phyloP scores from a whole-genome alignment of 2,329 filamentous ascomycete species.

The Orbilia blumenaviensis region DNA sequence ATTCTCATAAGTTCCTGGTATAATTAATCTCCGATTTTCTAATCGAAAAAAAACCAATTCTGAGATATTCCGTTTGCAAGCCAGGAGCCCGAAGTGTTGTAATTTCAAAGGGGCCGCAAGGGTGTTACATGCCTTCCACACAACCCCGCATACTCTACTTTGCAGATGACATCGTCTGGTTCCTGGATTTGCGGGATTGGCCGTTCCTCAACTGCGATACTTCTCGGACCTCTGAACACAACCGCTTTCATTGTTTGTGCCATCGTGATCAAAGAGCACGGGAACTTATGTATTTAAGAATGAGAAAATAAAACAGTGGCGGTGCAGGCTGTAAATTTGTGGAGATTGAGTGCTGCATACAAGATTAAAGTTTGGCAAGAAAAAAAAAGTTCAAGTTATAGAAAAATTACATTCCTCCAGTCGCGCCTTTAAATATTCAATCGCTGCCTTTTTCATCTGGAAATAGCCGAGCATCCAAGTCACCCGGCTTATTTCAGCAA shows the following conservation, averaged over 20 bases:
- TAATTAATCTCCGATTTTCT: conserved; percentile 1
- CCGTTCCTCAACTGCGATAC: conserved; percentile 79
- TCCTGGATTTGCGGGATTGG: conserved; percentile 79
- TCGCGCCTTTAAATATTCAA: neutral
- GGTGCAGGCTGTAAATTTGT: conserved; percentile 15
- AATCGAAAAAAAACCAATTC: neutral
- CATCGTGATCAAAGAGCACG: conserved; percentile 23
- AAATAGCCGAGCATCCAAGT: neutral
- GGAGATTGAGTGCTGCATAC: conserved; percentile 25
- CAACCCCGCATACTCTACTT: conserved; percentile 81
- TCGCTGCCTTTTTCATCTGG: neutral
- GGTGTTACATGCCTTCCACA: conserved; percentile 77
- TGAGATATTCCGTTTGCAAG: neutral
- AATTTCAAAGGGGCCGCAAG: conserved; percentile 6
- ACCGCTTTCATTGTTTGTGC: conserved; percentile 81
- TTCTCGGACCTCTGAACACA: conserved; percentile 80
- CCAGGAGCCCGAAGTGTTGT: neutral
- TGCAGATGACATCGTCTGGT: conserved; percentile 79
- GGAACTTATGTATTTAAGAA: conserved; percentile 11
- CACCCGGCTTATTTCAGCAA: conserved; percentile 35
- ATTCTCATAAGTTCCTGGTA: neutral
- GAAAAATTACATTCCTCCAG: neutral
- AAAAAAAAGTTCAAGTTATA: conserved; percentile 6
- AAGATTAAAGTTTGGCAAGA: conserved; percentile 20
- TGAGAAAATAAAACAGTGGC: neutral